Conservation (phyloP, 2,329 filamentous ascomycete species). For the Knufia petricola region DNA sequence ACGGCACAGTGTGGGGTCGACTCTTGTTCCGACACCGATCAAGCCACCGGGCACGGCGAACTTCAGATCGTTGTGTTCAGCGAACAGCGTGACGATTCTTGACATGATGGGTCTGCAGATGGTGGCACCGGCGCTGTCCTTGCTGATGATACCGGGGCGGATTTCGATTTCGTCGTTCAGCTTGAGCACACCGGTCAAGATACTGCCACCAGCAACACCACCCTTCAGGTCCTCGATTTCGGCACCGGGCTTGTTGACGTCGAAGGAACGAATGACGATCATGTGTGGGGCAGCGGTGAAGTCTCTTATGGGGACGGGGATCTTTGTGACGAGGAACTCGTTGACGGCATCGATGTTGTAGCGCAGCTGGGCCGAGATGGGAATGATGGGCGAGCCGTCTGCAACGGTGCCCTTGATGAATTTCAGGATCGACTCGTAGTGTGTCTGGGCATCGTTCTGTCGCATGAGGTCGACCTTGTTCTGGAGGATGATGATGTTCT, state of each 20-base stretch:
- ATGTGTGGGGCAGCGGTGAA: slow-evolving; percentile 91
- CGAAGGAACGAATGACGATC: slow-evolving; percentile 98
- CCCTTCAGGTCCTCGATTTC: slow-evolving; percentile 98
- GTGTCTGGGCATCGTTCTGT: slow-evolving; percentile 83
- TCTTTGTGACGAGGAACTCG: slow-evolving; percentile 89
- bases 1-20: slow-evolving; percentile 95
- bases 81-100: slow-evolving; percentile 87
- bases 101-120: slow-evolving; percentile 97
- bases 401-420: slow-evolving; percentile 97
- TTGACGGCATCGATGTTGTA: slow-evolving; percentile 99
- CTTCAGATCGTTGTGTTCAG: slow-evolving; percentile 96
- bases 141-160: slow-evolving; percentile 92
- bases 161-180: slow-evolving; percentile 98
- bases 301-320: slow-evolving; percentile 82
- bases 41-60: slow-evolving; percentile 95
- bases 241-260: slow-evolving; percentile 98
- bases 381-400: slow-evolving; percentile 88
- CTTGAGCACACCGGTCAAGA: slow-evolving; percentile 93
- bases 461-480: slow-evolving; percentile 99
- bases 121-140: slow-evolving; percentile 85
- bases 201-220: slow-evolving; percentile 94
- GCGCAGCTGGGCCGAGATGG: slow-evolving; percentile 94
- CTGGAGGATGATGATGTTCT: slow-evolving; percentile 98
- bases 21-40: slow-evolving; percentile 94
- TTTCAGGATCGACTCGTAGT: slow-evolving; percentile 95